A percentile compares a stretch with the other conserved stretches of the same genome.
Conservation (phyloP, 2,329 filamentous ascomycete species). For the Stagonosporopsis cucurbitacearum region DNA sequence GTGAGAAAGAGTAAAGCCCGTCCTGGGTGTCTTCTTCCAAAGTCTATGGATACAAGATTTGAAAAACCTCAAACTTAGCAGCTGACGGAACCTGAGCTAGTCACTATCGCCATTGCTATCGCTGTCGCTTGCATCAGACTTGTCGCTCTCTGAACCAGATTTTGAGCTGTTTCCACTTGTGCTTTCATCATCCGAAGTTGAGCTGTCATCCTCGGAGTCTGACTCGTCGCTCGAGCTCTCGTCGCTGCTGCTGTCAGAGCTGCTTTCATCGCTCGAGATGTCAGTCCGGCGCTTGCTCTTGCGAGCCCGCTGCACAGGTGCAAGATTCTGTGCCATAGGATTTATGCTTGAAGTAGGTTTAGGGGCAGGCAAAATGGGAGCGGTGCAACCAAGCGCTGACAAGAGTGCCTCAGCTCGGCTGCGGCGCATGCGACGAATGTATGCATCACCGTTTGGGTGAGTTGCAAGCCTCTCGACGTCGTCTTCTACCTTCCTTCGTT, state of each 20-base stretch:
- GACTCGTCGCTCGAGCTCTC: conserved; percentile 32
- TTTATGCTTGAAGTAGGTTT: conserved; percentile 24
- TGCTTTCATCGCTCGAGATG: conserved; percentile 43
- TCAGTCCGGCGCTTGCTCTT: conserved; percentile 40
- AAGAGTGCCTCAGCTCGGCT: conserved; percentile 43
- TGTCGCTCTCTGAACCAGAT: neutral
- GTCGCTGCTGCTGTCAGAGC: conserved; percentile 39
- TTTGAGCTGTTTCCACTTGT: conserved; percentile 1
- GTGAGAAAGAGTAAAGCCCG: neutral
- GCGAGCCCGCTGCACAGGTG: conserved; percentile 23
- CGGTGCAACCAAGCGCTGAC: conserved; percentile 35
- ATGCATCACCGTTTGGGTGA: conserved; percentile 37
- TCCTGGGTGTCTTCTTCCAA: neutral
- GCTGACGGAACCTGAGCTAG: neutral
- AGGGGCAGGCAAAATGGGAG: conserved; percentile 28
- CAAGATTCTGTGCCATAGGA: conserved; percentile 23
- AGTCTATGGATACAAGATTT: neutral
- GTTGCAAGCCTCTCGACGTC: conserved; percentile 35
- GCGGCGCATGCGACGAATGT: conserved; percentile 45
- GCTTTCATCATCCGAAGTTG: conserved; percentile 14
- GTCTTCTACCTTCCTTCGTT: conserved; percentile 39
- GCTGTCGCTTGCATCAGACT: conserved; percentile 20
- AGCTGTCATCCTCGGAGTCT: conserved; percentile 21
- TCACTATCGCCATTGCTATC: conserved; percentile 23
- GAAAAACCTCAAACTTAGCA: neutral